phyloP scores from a whole-genome alignment of 495 filamentous ascomycete genomes.

The Neurospora africana region DNA sequence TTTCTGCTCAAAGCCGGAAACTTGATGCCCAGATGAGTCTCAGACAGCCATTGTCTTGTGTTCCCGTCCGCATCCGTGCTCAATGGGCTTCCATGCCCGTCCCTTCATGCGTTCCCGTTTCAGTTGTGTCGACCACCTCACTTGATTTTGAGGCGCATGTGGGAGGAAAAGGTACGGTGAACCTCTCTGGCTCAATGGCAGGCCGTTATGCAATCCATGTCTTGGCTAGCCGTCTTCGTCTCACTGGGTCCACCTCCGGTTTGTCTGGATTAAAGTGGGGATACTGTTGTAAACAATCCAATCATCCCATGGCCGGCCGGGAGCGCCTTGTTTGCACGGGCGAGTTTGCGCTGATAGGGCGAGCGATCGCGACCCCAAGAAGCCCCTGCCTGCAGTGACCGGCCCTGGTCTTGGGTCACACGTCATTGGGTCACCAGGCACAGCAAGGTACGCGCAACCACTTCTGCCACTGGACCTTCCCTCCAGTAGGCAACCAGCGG shows the following conservation, averaged over 20 bases:
- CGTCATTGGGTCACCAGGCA: conserved; percentile 13
- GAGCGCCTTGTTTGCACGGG: neutral
- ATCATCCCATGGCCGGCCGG: neutral
- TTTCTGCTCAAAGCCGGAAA: neutral
- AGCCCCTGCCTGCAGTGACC: neutral
- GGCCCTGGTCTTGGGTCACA: neutral
- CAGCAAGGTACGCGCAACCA: neutral
- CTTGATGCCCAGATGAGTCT: neutral
- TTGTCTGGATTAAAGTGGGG: neutral
- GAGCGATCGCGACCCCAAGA: neutral
- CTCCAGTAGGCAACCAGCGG: neutral
- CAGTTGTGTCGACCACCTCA: neutral
- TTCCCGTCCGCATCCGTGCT: neutral
- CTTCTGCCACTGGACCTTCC: neutral
- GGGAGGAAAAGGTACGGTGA: neutral
- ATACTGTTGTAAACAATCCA: neutral
- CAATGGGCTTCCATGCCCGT: neutral
- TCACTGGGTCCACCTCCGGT: neutral
- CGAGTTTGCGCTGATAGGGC: neutral
- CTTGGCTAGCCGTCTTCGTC: neutral
- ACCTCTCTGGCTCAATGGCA: neutral
- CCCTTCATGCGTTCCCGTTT: neutral
- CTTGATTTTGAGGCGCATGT: neutral
- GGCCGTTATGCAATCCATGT: neutral
- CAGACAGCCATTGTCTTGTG: neutral